Conservation (phyloP, 2,329 filamentous ascomycete genomes). For the Venturia oleaginea region DNA sequence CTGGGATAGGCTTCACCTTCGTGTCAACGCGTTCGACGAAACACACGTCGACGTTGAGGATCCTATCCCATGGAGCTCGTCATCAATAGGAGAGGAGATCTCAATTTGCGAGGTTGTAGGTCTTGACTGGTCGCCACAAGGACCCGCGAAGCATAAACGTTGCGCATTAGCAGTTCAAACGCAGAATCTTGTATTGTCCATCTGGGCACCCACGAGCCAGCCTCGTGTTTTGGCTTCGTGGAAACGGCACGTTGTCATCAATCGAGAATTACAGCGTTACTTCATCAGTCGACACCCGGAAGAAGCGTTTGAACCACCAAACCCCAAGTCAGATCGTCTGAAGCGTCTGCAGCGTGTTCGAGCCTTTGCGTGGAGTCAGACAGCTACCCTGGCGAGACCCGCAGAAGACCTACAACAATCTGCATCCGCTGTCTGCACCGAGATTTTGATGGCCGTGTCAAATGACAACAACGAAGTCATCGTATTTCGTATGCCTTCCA, state of each 20-base stretch:
- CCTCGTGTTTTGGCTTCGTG: slow-evolving; percentile 36
- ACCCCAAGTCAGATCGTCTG: neutral
- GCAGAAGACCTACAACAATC: neutral
- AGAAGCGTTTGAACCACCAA: neutral
- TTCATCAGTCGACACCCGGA: slow-evolving; percentile 19
- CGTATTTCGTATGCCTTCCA: slow-evolving; percentile 7
- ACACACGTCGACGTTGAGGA: slow-evolving; percentile 38
- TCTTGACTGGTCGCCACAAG: slow-evolving; percentile 48
- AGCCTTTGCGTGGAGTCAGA: slow-evolving; percentile 8
- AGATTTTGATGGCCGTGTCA: slow-evolving; percentile 3
- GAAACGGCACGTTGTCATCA: slow-evolving; percentile 45
- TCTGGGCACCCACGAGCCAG: slow-evolving; percentile 42
- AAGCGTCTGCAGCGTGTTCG: slow-evolving; percentile 8
- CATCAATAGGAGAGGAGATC: slow-evolving; percentile 51
- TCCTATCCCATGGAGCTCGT: slow-evolving; percentile 37
- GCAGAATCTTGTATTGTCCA: slow-evolving; percentile 45
- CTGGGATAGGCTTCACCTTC: slow-evolving; percentile 31
- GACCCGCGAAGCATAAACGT: slow-evolving; percentile 44
- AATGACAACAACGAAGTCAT: slow-evolving; percentile 13
- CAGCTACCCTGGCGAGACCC: neutral
- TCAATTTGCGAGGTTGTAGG: slow-evolving; percentile 41
- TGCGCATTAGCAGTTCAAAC: slow-evolving; percentile 48
- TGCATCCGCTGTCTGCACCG: neutral
- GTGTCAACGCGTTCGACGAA: slow-evolving; percentile 43
- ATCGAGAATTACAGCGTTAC: slow-evolving; percentile 36